Conservation (phyloP, 1,284 basidiomycete genomes). For the Microbotryum silenes-acaulis region DNA sequence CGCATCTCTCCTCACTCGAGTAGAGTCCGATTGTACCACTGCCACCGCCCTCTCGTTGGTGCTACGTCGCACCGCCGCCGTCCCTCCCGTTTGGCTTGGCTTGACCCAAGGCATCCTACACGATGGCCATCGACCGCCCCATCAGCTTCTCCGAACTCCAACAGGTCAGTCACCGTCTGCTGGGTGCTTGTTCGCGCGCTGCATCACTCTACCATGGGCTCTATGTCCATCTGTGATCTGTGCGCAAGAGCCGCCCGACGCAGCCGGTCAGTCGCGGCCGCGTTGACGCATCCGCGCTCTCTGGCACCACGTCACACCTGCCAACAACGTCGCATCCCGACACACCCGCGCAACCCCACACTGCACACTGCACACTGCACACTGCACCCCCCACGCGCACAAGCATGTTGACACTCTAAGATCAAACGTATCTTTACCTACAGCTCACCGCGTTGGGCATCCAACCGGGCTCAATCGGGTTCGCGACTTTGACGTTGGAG, state of each 20-base stretch:
- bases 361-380: slow-evolving; percentile 6
- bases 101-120: neutral
- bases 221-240: neutral
- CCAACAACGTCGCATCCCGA: no score
- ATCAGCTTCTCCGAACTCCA: slow-evolving; percentile 31
- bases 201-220: slow-evolving; percentile 1
- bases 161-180: slow-evolving; percentile 19
- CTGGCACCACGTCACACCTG: neutral
- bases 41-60: no score
- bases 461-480: slow-evolving; percentile 92
- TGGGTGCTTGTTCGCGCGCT: no score
- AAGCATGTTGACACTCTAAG: neutral
- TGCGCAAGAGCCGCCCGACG: neutral
- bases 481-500: slow-evolving; percentile 92
- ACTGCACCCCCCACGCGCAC: neutral
- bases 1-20: no score
- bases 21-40: no score
- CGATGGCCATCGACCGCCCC: slow-evolving; percentile 25
- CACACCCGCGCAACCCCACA: neutral
- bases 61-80: neutral
- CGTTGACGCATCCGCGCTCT: neutral
- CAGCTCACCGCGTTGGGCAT: slow-evolving; percentile 94
- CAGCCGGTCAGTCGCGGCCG: neutral
- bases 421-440: slow-evolving; percentile 32
- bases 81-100: no score